phyloP scores from a whole-genome alignment of 441 rosid species.

The Cnidoscolus chayamansa region DNA sequence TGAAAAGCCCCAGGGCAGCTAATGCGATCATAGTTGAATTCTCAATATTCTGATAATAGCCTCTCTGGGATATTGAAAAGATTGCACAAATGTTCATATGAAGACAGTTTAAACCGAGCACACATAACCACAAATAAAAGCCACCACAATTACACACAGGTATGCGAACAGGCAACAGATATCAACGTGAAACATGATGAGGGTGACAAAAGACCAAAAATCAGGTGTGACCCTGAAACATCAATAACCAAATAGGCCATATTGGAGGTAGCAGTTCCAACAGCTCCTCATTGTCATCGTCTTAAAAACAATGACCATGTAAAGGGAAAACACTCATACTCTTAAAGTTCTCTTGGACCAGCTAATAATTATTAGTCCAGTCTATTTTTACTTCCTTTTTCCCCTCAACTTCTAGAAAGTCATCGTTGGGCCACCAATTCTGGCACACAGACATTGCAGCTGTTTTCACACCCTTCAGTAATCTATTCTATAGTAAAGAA shows the following conservation, averaged over 20 bases:
- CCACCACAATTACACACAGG: neutral
- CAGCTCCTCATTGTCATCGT: too few relatives aligned
- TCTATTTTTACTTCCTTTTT: too few relatives aligned
- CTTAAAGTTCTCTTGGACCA: too few relatives aligned
- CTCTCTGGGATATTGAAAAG: slow-evolving; percentile 54
- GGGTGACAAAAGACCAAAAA: neutral
- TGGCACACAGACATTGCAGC: neutral
- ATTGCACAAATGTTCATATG: neutral
- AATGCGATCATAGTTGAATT: slow-evolving; percentile 67
- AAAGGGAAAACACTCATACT: too few relatives aligned
- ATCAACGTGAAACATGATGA: neutral
- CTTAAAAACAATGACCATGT: too few relatives aligned
- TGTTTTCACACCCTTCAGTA: neutral
- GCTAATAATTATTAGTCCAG: too few relatives aligned
- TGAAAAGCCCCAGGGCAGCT: slow-evolving; percentile 62
- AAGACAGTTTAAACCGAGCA: neutral
- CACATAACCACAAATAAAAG: neutral
- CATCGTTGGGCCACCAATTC: neutral
- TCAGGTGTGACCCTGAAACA: neutral
- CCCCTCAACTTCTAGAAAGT: neutral
- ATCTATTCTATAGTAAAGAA: neutral
- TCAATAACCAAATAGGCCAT: neutral
- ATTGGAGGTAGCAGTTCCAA: too few relatives aligned
- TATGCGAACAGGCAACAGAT: neutral
- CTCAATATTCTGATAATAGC: slow-evolving; percentile 54